Evolutionary conservation across 2,329 filamentous ascomycete species (phyloP).

Genomic region (Aciculosporium take): DNA sequence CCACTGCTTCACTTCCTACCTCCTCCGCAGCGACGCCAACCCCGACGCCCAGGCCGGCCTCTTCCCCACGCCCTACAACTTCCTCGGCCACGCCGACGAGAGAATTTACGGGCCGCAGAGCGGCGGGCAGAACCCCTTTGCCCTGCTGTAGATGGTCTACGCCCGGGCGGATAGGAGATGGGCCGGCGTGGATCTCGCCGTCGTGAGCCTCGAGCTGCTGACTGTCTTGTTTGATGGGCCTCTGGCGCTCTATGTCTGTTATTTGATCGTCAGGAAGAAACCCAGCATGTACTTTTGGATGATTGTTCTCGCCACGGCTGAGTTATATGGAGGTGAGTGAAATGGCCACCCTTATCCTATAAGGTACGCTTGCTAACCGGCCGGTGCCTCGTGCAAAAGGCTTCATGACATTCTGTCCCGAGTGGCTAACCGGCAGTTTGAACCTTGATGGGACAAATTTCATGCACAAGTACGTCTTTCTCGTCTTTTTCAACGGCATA

Average conservation of each 20-base stretch:
- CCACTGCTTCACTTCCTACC: constrained; percentile 70
- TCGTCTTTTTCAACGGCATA: constrained; percentile 54
- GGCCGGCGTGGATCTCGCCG: constrained; percentile 47
- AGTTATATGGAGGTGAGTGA: too few species aligned
- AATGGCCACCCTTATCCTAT: too few species aligned
- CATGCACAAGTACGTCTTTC: constrained; percentile 54
- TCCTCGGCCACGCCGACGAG: constrained; percentile 30
- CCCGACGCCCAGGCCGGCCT: constrained; percentile 14
- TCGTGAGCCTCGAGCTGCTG: constrained; percentile 50
- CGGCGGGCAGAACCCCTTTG: constrained; percentile 38
- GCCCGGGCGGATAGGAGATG: constrained; percentile 49
- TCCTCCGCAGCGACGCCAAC: constrained; percentile 14
- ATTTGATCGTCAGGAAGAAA: constrained; percentile 41
- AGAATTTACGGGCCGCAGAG: constrained; percentile 44
- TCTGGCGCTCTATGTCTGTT: constrained; percentile 45
- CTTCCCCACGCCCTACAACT: constrained; percentile 38
- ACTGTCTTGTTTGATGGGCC: constrained; percentile 50
- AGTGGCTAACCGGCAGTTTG: constrained; percentile 48
- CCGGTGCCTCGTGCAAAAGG: constrained; percentile 24
- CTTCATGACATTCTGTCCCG: constrained; percentile 58
- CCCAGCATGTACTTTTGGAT: constrained; percentile 45
- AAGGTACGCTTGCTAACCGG: too few species aligned
- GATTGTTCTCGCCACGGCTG: constrained; percentile 49
- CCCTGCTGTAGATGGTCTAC: constrained; percentile 55
- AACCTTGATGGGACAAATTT: constrained; percentile 53